Evolutionary conservation across 2,329 filamentous ascomycete species (phyloP).

Genomic region (Colletotrichum musae): DNA sequence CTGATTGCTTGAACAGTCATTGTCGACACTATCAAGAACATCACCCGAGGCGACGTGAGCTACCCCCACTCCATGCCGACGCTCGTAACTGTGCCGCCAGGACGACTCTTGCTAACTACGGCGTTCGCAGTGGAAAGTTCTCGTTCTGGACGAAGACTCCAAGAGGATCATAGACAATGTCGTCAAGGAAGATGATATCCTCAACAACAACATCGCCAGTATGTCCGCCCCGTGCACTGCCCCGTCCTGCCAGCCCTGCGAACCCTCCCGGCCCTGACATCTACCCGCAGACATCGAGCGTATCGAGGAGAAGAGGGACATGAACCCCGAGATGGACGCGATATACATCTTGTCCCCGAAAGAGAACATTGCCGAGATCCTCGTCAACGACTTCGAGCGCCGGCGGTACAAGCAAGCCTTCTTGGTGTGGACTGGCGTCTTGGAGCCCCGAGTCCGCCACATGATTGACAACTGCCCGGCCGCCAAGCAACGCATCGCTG

Average conservation of each 20-base stretch:
- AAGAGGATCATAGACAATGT: constrained; percentile 91
- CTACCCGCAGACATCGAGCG: constrained; percentile 84
- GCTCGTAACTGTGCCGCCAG: background rate
- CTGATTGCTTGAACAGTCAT: constrained; percentile 68
- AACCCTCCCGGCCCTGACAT: constrained; percentile 28
- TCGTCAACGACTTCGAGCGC: constrained; percentile 92
- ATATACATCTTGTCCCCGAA: constrained; percentile 92
- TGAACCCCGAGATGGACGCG: constrained; percentile 92
- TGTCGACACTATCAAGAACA: constrained; percentile 80
- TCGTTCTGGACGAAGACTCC: constrained; percentile 88
- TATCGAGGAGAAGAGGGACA: constrained; percentile 87
- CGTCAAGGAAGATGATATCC: constrained; percentile 94
- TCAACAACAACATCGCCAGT: constrained; percentile 98
- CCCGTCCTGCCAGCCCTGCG: background rate
- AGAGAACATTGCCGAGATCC: constrained; percentile 90
- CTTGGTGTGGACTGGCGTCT: constrained; percentile 86
- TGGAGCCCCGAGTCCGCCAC: constrained; percentile 78
- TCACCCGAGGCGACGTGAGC: constrained; percentile 85
- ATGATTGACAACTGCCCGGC: constrained; percentile 80
- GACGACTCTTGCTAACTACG: constrained; percentile 18
- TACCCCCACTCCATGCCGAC: constrained; percentile 7
- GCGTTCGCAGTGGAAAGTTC: constrained; percentile 87
- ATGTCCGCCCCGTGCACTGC: constrained; percentile 57
- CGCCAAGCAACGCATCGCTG: constrained; percentile 81
- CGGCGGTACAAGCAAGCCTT: constrained; percentile 84